These are phyloP conservation scores for Xylariaceae sp. DNA, from an alignment of 2,329 filamentous ascomycete genomes.

Conservation along the genomic window DNA sequence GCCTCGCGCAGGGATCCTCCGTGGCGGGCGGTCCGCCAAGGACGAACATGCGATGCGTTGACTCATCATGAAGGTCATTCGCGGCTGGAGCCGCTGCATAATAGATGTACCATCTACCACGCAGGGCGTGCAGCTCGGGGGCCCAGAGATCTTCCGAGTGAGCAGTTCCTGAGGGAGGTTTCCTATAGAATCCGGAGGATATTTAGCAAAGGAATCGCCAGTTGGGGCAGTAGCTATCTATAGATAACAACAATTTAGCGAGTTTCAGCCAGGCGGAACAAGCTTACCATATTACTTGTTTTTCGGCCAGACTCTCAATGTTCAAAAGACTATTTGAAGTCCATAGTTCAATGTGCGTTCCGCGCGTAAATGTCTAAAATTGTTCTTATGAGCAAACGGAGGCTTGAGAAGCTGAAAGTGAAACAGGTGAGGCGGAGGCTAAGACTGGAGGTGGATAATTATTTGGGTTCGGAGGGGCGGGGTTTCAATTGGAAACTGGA, in stretches of 20 bases:
- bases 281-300: constrained; percentile 31
- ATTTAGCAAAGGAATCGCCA: too few relatives aligned
- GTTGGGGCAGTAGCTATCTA: too few relatives aligned
- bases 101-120: constrained; percentile 33
- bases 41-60: constrained; percentile 33
- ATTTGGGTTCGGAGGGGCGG: too few relatives aligned
- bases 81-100: constrained; percentile 31
- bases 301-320: constrained; percentile 23
- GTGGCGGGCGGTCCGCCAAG: constrained; percentile 26
- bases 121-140: constrained; percentile 30
- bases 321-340: constrained; percentile 26
- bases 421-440: too few relatives aligned
- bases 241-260: too few relatives aligned
- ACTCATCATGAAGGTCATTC: constrained; percentile 25
- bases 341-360: constrained; percentile 32
- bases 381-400: too few relatives aligned
- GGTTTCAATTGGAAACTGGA: neutral
- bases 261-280: too few relatives aligned
- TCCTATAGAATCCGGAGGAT: constrained; percentile 25
- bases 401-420: too few relatives aligned
- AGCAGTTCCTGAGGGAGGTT: constrained; percentile 26
- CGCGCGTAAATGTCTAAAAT: constrained; percentile 31
- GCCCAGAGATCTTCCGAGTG: constrained; percentile 33
- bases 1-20: constrained; percentile 26
- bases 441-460: too few relatives aligned